Conservation (phyloP, 2,329 filamentous ascomycete genomes). For the Cordyceps pruinosa region DNA sequence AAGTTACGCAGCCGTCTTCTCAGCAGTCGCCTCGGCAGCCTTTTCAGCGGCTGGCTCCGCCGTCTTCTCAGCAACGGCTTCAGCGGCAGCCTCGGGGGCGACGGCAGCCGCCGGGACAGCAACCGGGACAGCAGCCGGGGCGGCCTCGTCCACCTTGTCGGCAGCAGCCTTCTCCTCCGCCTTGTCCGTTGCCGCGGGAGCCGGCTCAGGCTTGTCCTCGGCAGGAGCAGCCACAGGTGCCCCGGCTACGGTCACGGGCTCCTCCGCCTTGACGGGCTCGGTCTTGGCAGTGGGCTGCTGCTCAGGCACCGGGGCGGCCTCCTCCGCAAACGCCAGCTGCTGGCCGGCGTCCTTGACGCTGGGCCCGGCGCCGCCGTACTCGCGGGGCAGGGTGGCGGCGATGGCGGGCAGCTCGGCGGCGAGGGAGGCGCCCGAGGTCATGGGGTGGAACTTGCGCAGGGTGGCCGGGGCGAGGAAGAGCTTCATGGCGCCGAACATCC, state of each 20-base stretch:
- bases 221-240: not conserved
- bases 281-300: slow-evolving; percentile 13
- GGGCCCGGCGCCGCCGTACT: slow-evolving; percentile 69
- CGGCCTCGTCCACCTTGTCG: not conserved
- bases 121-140: not conserved
- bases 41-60: not conserved
- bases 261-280: slow-evolving; percentile 9
- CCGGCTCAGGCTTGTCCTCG: slow-evolving; percentile 5
- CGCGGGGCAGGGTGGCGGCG: slow-evolving; percentile 59
- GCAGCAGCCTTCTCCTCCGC: slow-evolving; percentile 4
- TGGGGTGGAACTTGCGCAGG: slow-evolving; percentile 71
- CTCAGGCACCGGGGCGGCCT: slow-evolving; percentile 25
- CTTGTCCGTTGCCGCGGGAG: not conserved
- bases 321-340: slow-evolving; percentile 18
- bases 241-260: not conserved
- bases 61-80: not conserved
- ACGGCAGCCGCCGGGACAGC: slow-evolving; percentile 11
- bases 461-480: slow-evolving; percentile 67
- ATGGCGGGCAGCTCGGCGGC: slow-evolving; percentile 53
- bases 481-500: slow-evolving; percentile 71
- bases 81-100: not conserved
- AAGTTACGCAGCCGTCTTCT: slow-evolving; percentile 12
- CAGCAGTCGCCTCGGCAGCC: slow-evolving; percentile 9
- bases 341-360: slow-evolving; percentile 30
- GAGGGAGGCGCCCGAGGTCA: slow-evolving; percentile 65